phyloP scores from a whole-genome alignment of 2,329 filamentous ascomycete species.

The Arthrinium phaeospermum region DNA sequence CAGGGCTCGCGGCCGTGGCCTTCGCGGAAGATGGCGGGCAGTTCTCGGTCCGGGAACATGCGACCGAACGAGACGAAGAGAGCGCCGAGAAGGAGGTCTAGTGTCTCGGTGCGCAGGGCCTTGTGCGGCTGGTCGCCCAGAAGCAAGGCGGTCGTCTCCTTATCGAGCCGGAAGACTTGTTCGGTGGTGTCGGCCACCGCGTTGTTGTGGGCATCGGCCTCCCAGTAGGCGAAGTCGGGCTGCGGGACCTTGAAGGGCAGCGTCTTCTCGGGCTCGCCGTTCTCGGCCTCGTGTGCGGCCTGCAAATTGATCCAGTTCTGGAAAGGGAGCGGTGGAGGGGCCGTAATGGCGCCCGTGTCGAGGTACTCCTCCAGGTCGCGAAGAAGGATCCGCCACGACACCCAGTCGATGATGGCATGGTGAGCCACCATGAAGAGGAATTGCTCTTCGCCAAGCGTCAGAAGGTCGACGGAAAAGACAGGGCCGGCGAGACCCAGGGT shows the following conservation, averaged over 20 bases:
- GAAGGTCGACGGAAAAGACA: background rate
- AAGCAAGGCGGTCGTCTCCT: background rate
- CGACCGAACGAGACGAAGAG: background rate
- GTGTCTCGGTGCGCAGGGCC: background rate
- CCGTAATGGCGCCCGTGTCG: no score
- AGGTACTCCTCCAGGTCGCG: background rate
- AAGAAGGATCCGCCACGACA: background rate
- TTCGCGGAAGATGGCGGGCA: background rate
- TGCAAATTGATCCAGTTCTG: background rate
- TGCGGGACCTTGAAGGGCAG: background rate
- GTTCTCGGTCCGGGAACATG: background rate
- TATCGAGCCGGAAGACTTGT: background rate
- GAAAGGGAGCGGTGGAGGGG: background rate
- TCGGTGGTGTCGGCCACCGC: background rate
- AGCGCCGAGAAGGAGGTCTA: background rate
- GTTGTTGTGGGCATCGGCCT: background rate
- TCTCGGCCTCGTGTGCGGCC: background rate
- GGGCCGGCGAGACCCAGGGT: background rate
- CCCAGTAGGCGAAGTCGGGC: background rate
- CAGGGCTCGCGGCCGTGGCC: background rate
- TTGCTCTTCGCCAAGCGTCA: no score
- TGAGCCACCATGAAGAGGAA: background rate
- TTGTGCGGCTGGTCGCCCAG: background rate
- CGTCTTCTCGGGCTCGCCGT: background rate
- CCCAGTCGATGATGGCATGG: background rate